Evolutionary conservation across 2,329 filamentous ascomycete genomes (phyloP).

Genomic region (Aspergillus neotritici): DNA sequence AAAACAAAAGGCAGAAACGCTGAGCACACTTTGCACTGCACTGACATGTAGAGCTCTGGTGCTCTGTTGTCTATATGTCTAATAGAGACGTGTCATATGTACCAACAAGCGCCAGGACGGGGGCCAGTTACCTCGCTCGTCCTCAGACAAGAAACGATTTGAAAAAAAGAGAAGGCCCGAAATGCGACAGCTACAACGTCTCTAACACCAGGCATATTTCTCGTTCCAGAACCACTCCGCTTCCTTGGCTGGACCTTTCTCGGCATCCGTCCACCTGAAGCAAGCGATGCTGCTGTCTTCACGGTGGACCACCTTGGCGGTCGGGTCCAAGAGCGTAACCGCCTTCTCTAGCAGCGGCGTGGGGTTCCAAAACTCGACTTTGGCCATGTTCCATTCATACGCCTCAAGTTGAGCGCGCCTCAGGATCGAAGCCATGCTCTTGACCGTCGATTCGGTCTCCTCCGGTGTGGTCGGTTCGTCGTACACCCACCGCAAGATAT

Average conservation of each 20-base stretch:
- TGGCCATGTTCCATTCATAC: conserved; percentile 61
- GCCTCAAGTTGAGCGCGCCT: conserved; percentile 65
- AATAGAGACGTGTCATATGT: conserved; percentile 1
- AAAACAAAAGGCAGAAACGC: conserved; percentile 28
- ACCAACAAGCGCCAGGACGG: background rate
- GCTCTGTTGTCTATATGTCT: conserved; percentile 1
- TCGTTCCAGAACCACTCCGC: conserved; percentile 46
- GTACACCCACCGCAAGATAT: conserved; percentile 40
- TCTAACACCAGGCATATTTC: conserved; percentile 47
- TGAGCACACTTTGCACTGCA: conserved; percentile 18
- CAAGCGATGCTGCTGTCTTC: conserved; percentile 44
- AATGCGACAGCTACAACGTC: conserved; percentile 1
- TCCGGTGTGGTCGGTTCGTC: conserved; percentile 33
- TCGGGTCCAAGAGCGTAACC: conserved; percentile 34
- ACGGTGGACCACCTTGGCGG: conserved; percentile 38
- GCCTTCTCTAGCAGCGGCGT: conserved; percentile 47
- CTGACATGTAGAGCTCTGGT: background rate
- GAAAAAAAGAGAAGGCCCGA: conserved; percentile 5
- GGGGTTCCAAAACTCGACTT: conserved; percentile 82
- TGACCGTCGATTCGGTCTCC: conserved; percentile 47
- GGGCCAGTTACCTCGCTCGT: background rate
- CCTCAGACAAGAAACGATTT: conserved; percentile 1
- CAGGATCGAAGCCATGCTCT: conserved; percentile 58
- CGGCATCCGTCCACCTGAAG: conserved; percentile 43
- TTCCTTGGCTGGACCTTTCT: conserved; percentile 31